A percentile compares a stretch with the other conserved stretches of the same genome.
Evolutionary conservation across 352 stramenopile species (phyloP).

Genomic region (Phytopythium helicoides): DNA sequence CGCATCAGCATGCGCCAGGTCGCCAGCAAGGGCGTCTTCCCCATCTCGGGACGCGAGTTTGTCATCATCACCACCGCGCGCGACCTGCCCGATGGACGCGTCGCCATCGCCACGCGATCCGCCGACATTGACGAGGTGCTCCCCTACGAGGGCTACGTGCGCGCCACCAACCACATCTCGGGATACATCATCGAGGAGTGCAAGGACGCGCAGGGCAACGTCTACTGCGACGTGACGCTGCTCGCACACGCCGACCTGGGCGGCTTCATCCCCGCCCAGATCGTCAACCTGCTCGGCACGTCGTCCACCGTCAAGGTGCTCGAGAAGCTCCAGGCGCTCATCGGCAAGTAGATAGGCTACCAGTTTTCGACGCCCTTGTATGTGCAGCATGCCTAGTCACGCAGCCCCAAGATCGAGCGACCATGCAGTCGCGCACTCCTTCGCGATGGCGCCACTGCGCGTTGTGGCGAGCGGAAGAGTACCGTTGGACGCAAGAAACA

Average conservation of each 20-base stretch:
- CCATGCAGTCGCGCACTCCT: no score
- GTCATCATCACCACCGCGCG: slow-evolving; percentile 63
- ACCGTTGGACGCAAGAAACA: no score
- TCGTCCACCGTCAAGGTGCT: slow-evolving; percentile 82
- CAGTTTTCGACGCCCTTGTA: not conserved
- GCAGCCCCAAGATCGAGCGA: slow-evolving; percentile 5
- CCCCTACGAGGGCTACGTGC: slow-evolving; percentile 58
- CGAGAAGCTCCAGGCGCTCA: slow-evolving; percentile 59
- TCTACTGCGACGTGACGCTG: slow-evolving; percentile 72
- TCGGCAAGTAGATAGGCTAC: slow-evolving; percentile 19
- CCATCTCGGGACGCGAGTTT: slow-evolving; percentile 71
- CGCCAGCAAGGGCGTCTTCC: slow-evolving; percentile 77
- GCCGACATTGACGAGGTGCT: slow-evolving; percentile 44
- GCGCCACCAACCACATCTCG: slow-evolving; percentile 63
- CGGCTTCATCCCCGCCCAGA: slow-evolving; percentile 73
- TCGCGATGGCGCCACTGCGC: slow-evolving; percentile 9
- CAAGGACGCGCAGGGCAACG: slow-evolving; percentile 36
- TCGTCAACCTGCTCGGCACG: slow-evolving; percentile 85
- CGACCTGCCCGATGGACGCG: slow-evolving; percentile 44
- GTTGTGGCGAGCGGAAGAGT: not conserved
- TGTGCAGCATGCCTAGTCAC: slow-evolving; percentile 13
- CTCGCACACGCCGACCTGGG: slow-evolving; percentile 72
- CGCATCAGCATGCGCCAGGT: slow-evolving; percentile 67
- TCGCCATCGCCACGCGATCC: slow-evolving; percentile 69
- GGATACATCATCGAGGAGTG: slow-evolving; percentile 76